Conservation (phyloP, 2,329 filamentous ascomycete genomes). For the Fusarium newnesense region DNA sequence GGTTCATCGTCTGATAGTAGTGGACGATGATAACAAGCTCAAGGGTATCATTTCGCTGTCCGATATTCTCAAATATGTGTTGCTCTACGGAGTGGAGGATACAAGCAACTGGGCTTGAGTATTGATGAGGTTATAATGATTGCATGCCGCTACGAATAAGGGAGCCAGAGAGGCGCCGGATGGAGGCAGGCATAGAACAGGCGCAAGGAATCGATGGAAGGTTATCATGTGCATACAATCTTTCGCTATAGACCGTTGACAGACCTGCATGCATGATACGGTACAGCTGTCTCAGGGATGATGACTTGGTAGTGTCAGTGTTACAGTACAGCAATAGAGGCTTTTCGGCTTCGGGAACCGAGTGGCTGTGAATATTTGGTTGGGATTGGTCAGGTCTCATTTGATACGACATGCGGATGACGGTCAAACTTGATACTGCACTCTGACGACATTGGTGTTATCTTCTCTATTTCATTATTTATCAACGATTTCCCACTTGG, state of each 20-base stretch:
- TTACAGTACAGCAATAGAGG: conserved; percentile 13
- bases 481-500: conserved; percentile 10
- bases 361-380: conserved; percentile 13
- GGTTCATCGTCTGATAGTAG: conserved; percentile 91
- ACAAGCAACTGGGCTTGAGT: conserved; percentile 36
- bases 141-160: conserved; percentile 35
- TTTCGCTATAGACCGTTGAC: conserved; percentile 36
- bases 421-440: conserved; percentile 30
- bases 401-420: conserved; percentile 17
- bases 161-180: conserved; percentile 12
- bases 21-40: conserved; percentile 88
- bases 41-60: conserved; percentile 92
- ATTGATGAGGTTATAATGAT: conserved; percentile 38
- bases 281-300: conserved; percentile 18
- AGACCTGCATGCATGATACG: conserved; percentile 13
- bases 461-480: conserved; percentile 9
- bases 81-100: conserved; percentile 80
- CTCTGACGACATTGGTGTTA: conserved; percentile 27
- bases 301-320: conserved; percentile 26
- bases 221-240: conserved; percentile 41
- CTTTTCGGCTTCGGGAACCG: conserved; percentile 30
- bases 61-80: conserved; percentile 94
- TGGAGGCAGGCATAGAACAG: conserved; percentile 40
- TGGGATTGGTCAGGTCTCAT: conserved; percentile 34
- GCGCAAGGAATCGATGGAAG: conserved; percentile 40